Conservation (phyloP, 345 rosid genomes). For the Gossypium thurberi region DNA sequence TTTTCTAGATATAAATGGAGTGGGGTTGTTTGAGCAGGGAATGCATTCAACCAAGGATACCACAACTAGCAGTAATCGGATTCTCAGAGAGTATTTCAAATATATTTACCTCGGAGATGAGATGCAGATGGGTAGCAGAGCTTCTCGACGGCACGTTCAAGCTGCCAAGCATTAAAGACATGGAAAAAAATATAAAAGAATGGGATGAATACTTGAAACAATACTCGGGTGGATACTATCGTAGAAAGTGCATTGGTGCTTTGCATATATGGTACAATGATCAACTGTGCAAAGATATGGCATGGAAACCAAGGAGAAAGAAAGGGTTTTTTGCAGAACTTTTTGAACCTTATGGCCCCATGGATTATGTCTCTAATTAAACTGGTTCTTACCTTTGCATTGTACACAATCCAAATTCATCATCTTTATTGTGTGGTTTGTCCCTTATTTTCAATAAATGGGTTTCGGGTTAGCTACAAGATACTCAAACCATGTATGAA, state of each 20-base stretch:
- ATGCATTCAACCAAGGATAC: constrained; percentile 30
- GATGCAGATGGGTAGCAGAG: constrained; percentile 27
- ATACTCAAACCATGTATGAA: background rate
- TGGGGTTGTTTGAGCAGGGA: constrained; percentile 15
- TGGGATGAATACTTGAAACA: constrained; percentile 27
- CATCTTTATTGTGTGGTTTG: background rate
- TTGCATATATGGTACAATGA: constrained; percentile 26
- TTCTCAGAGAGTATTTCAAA: constrained; percentile 21
- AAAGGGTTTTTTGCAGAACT: constrained; percentile 25
- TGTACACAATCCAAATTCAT: background rate
- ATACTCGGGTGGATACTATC: constrained; percentile 11
- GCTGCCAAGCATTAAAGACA: constrained; percentile 23
- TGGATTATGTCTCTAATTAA: constrained; percentile 18
- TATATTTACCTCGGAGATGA: constrained; percentile 19
- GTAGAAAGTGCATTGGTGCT: constrained; percentile 21
- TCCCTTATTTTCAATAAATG: background rate
- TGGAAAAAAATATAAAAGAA: constrained; percentile 24
- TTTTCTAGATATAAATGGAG: background rate
- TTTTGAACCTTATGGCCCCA: constrained; percentile 28
- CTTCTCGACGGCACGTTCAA: constrained; percentile 21
- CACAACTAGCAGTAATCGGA: constrained; percentile 28
- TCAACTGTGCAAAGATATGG: constrained; percentile 30
- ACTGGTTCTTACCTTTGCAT: background rate
- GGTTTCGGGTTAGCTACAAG: background rate
- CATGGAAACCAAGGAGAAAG: constrained; percentile 23